phyloP scores from a whole-genome alignment of 1,284 basidiomycete genomes.

The Jaminaea rosea region DNA sequence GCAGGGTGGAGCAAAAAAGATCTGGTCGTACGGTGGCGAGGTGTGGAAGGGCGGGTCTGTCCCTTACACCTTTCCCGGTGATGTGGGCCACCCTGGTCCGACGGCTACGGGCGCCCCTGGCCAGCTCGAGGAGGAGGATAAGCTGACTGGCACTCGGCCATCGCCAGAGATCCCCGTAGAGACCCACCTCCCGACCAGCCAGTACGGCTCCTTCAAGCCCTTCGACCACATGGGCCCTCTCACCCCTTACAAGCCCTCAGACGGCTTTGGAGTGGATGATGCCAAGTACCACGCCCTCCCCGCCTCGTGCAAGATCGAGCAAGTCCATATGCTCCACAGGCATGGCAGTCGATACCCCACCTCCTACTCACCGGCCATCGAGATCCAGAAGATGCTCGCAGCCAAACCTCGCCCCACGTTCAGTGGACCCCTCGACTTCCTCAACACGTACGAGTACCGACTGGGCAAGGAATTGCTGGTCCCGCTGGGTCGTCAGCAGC shows the following conservation, averaged over 20 bases:
- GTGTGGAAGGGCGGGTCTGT: constrained; percentile 19
- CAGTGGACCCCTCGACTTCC: constrained; percentile 28
- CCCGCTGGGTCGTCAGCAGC: constrained; percentile 36
- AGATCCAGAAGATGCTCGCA: constrained; percentile 2
- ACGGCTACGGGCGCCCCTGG: constrained; percentile 29
- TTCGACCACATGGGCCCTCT: constrained; percentile 44
- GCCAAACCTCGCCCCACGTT: constrained; percentile 18
- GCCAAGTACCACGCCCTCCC: constrained; percentile 19
- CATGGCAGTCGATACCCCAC: constrained; percentile 42
- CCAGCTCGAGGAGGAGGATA: constrained; percentile 35
- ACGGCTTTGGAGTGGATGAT: constrained; percentile 34
- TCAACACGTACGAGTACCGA: constrained; percentile 31
- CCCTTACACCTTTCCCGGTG: constrained; percentile 29
- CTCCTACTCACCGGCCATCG: constrained; percentile 1
- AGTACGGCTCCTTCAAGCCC: constrained; percentile 21
- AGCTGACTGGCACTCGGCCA: constrained; percentile 10
- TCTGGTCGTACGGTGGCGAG: constrained; percentile 22
- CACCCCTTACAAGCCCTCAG: constrained; percentile 36
- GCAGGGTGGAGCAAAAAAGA: constrained; percentile 7
- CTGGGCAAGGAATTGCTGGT: constrained; percentile 40
- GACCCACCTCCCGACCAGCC: constrained; percentile 27
- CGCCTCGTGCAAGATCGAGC: constrained; percentile 20
- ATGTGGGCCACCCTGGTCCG: constrained; percentile 37
- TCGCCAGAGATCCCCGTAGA: constrained; percentile 29
- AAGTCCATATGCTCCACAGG: constrained; percentile 41